These are phyloP conservation scores for Fusarium pseudoanthophilum DNA, from an alignment of 2,329 filamentous ascomycete species.

Conservation along the genomic window DNA sequence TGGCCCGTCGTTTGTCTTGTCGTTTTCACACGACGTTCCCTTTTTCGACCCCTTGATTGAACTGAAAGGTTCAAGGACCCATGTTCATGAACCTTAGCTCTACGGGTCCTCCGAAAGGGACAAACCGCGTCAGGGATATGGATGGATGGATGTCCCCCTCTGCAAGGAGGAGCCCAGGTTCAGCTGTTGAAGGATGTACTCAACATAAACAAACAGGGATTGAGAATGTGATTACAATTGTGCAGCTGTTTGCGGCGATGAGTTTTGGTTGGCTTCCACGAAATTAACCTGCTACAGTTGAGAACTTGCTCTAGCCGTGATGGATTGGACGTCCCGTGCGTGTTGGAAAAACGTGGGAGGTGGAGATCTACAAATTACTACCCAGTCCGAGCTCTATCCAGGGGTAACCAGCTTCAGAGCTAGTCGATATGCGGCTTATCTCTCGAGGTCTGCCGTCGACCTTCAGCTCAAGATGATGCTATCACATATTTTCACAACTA, in stretches of 20 bases:
- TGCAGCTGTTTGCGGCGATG: conserved; percentile 13
- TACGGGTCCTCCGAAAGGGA: conserved; percentile 29
- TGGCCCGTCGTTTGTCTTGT: conserved; percentile 19
- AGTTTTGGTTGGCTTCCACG: conserved; percentile 5
- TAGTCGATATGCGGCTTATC: conserved; percentile 23
- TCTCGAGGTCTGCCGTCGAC: background rate
- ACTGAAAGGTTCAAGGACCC: conserved; percentile 9
- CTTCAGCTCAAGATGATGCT: background rate
- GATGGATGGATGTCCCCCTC: background rate
- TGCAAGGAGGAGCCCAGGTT: conserved; percentile 6
- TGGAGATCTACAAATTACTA: conserved; percentile 31
- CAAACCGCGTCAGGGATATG: conserved; percentile 20
- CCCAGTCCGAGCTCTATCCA: conserved; percentile 32
- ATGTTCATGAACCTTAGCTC: conserved; percentile 1
- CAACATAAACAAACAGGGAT: conserved; percentile 12
- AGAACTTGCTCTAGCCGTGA: conserved; percentile 9
- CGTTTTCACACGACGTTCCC: conserved; percentile 29
- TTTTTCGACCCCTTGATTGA: conserved; percentile 28
- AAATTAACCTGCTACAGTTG: conserved; percentile 26
- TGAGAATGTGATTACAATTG: background rate
- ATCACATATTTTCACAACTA: background rate
- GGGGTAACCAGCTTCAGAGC: conserved; percentile 18
- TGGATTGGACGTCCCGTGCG: conserved; percentile 15
- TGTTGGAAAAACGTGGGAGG: conserved; percentile 28
- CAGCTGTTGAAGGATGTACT: background rate